These are phyloP conservation scores for Clitocybe nebularis DNA, from an alignment of 1,284 basidiomycete species.

Conservation along the genomic window DNA sequence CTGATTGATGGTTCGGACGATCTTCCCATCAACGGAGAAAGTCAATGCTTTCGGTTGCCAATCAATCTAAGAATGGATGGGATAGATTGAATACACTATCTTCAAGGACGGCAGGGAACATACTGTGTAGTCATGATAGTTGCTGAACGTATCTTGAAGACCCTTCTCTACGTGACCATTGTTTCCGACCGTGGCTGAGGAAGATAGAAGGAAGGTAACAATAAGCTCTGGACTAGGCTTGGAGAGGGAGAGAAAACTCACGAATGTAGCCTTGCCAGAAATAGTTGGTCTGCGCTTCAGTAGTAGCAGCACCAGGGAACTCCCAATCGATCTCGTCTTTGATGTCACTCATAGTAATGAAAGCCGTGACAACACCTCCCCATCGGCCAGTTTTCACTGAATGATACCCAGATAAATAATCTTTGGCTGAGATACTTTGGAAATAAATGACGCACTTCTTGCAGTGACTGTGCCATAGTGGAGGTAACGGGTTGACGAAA, in stretches of 20 bases:
- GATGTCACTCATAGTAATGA: constrained; percentile 82
- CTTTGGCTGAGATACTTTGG: too few species aligned
- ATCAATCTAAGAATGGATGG: constrained; percentile 52
- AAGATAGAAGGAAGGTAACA: constrained; percentile 1
- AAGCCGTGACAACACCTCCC: constrained; percentile 76
- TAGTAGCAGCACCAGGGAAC: constrained; percentile 60
- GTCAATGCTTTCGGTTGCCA: constrained; percentile 69
- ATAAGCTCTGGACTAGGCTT: too few species aligned
- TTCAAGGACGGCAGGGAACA: constrained; percentile 20
- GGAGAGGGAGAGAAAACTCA: constrained; percentile 44
- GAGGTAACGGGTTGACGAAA: constrained; percentile 78
- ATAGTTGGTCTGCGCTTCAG: constrained; percentile 70
- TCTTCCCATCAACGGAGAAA: constrained; percentile 68
- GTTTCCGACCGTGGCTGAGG: constrained; percentile 33
- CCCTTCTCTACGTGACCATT: constrained; percentile 44
- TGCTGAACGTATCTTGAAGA: constrained; percentile 57
- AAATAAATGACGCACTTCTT: constrained; percentile 41
- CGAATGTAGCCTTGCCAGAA: constrained; percentile 77
- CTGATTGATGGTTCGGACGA: constrained; percentile 64
- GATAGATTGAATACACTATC: not conserved
- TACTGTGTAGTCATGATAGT: constrained; percentile 78
- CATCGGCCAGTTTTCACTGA: constrained; percentile 68
- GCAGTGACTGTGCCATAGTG: constrained; percentile 79
- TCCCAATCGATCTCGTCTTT: constrained; percentile 90
- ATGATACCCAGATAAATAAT: too few species aligned